Evolutionary conservation across 2,329 filamentous ascomycete species (phyloP).

Genomic region (Chrysoporthe cubensis): DNA sequence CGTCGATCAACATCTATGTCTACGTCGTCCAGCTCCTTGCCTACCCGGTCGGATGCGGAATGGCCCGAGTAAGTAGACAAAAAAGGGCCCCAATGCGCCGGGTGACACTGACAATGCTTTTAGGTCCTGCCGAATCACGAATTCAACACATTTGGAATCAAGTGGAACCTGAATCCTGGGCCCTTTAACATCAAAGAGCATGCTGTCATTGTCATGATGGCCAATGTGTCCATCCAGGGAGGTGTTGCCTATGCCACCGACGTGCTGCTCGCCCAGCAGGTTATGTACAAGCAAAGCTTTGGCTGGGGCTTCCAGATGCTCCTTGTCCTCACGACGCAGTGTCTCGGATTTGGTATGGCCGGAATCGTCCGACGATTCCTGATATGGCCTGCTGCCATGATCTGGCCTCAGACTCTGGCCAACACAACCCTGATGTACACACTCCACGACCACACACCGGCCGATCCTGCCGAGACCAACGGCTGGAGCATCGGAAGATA

Average conservation of each 20-base stretch:
- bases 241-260: constrained; percentile 42
- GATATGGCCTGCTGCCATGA: constrained; percentile 64
- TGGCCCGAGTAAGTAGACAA: constrained; percentile 17
- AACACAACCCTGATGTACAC: constrained; percentile 67
- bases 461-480: constrained; percentile 40
- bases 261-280: constrained; percentile 46
- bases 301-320: constrained; percentile 64
- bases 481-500: constrained; percentile 24
- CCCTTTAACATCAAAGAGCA: constrained; percentile 43
- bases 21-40: constrained; percentile 26
- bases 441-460: constrained; percentile 62
- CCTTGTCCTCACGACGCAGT: constrained; percentile 63
- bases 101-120: not conserved
- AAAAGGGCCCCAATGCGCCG: not conserved
- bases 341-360: constrained; percentile 64
- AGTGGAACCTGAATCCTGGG: constrained; percentile 38
- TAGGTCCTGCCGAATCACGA: constrained; percentile 24
- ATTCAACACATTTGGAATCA: constrained; percentile 33
- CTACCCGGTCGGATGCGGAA: constrained; percentile 18
- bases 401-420: constrained; percentile 65
- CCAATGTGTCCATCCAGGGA: constrained; percentile 34
- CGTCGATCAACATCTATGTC: constrained; percentile 22
- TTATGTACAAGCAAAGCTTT: constrained; percentile 57
- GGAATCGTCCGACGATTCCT: constrained; percentile 64
- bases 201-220: constrained; percentile 38